Base-by-base conservation (phyloP, 805 yeast species). In the Cyberlindnera amylophila region DNA sequence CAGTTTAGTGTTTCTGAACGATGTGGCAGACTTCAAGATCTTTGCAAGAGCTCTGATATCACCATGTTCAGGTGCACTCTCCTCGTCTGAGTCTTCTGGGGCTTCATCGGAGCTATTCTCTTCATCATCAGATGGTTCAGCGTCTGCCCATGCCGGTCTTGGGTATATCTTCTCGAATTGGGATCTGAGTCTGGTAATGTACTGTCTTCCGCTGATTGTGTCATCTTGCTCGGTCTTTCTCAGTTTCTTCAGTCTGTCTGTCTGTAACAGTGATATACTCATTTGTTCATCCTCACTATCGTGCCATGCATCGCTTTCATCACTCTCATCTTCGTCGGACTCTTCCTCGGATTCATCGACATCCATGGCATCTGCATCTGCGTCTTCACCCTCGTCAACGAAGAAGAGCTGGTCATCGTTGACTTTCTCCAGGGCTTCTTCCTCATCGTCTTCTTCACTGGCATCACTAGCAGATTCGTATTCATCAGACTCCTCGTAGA, bases 261-360 rank as follows among this genome's bases (percentile, higher is more conserved):
- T 67, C 1, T 74, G 61, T 13, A 70, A 58, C 24, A 93, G 63
- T 2, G 93, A 77, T 6, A 91, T 71, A 16, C 67, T 65, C 19
- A 86, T 52, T 34, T 70, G 71, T 48, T 90, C 98, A 61, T 93
- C 99, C 56, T 90, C 98, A 44, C 95, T 82, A 65, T 93, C 99
- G 13, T 62, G 62, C 99, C 99, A 93, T 2, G 82, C 88, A 41
- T 70, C 65, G 36, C 64, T 70, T 17, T 55, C 59, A 4, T 62
- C 63, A n/a, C 59, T 63, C 14, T 54, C 57, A 7, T 33, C 62
- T 11, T 62, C 67, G 17, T 51, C 54, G 11, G 28, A n/a, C n/a
- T 49, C 61, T 7, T 53, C 57, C 6, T 44, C 42, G n/a, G 23
- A n/a, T 1, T 36, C 39, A 26, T 44, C 51, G 23, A 39, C 45